Base-by-base conservation (phyloP, 2,329 filamentous ascomycete genomes). In the Penicillium sp. region DNA sequence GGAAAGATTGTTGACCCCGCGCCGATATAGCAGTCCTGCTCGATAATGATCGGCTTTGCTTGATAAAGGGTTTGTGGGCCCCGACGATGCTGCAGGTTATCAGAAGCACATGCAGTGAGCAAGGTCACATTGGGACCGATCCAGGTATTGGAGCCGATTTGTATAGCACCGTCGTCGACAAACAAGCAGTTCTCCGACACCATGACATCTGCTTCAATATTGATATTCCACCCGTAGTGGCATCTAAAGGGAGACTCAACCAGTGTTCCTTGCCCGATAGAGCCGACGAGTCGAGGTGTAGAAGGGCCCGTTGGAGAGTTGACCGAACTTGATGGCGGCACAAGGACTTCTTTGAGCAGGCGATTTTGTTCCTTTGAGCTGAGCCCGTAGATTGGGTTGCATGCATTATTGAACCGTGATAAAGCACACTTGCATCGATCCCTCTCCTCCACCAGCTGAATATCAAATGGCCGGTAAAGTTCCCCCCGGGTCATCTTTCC, bases 181-280 rank as follows among this genome's bases (percentile, higher is more conserved):
- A 97, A 87, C 24, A 85, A 86, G 71, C 92, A 96, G 65, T 90
- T 88, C 50, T 89, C 83, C 16, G 88, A 89, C 60, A 99, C 88
- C 50, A 86, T 83, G 2, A 95, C 90, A 58, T 94, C 86, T 62
- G 92, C 87, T 12, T 89, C 92, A 60, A 99, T 88, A 44, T 83
- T 82, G 63, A 97, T 88, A 70, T 99, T 97, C 75, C 96, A 97
- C 0, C 94, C 94, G 66, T 96, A 96, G 65, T 96, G 91, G 69
- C 93, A 96, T 43, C 81, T 86, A 70, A 99, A 97, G 0, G 93
- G 93, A 2, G 89, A 85, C 65, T 96, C 90, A 24, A 99, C 88
- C 39, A 86, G 79, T 5, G 89, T 87, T 50, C 87, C 84, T 15
- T 85, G 82, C n/a, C 90, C 90, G 5, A 94, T 82, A 23, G 82